Evolutionary conservation across 2,329 filamentous ascomycete genomes (phyloP).

Genomic region (Fusarium dlaminii): DNA sequence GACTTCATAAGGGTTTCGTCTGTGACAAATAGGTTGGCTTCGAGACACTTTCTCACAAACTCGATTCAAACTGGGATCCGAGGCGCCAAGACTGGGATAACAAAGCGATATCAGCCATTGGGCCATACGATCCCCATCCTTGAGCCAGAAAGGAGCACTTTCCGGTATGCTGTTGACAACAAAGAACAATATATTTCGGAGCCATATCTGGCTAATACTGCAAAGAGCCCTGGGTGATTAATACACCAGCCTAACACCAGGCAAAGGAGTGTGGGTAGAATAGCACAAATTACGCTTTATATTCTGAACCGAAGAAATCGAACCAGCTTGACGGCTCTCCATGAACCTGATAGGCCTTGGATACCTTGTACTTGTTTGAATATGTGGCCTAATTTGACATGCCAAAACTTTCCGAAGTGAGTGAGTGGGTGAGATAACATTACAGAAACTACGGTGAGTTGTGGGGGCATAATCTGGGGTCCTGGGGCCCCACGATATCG

Average conservation of each 20-base stretch:
- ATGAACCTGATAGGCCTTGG: background rate
- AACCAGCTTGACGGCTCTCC: background rate
- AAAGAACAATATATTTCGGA: conserved; percentile 1
- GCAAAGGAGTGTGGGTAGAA: background rate
- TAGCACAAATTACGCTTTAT: background rate
- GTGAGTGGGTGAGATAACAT: background rate
- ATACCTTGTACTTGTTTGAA: background rate
- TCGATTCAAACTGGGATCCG: background rate
- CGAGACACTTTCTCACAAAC: background rate
- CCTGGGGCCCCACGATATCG: conserved; percentile 44
- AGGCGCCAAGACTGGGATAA: background rate
- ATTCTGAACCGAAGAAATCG: background rate
- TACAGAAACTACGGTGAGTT: conserved; percentile 36
- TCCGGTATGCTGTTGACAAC: background rate
- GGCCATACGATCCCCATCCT: background rate
- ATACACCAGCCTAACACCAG: background rate
- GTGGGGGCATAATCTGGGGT: conserved; percentile 22
- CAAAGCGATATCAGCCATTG: conserved; percentile 9
- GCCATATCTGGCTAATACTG: background rate
- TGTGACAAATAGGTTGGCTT: background rate
- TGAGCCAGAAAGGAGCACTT: background rate
- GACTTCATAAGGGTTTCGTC: background rate
- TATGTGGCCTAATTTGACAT: background rate
- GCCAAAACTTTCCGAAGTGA: background rate
- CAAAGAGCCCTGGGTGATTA: background rate